Conservation (phyloP, 2,329 filamentous ascomycete genomes). For the Arthrobotrys conoides region DNA sequence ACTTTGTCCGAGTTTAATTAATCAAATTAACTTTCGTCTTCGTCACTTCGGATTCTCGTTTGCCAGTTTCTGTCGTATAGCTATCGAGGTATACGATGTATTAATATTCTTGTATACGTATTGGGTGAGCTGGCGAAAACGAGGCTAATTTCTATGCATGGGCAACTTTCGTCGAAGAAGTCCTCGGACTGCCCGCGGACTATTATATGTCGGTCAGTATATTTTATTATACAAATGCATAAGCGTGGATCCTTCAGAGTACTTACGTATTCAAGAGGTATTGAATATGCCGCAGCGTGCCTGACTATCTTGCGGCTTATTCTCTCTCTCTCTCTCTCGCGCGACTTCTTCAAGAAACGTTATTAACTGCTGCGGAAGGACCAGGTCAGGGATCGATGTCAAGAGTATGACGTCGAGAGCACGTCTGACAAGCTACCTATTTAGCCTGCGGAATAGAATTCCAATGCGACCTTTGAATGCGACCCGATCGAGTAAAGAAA, state of each 20-base stretch:
- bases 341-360: neutral
- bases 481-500: constrained; percentile 17
- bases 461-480: neutral
- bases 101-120: neutral
- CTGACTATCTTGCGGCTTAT: constrained; percentile 14
- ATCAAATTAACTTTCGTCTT: neutral
- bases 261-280: neutral
- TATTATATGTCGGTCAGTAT: too few relatives aligned
- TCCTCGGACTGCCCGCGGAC: too few relatives aligned
- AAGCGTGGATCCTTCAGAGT: neutral
- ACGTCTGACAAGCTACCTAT: constrained; percentile 22
- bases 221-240: too few relatives aligned
- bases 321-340: neutral
- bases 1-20: neutral
- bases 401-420: constrained; percentile 6
- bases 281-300: constrained; percentile 15
- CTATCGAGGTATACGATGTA: too few relatives aligned
- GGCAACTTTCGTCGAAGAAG: neutral
- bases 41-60: neutral
- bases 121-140: neutral
- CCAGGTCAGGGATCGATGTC: constrained; percentile 1
- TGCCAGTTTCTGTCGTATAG: neutral
- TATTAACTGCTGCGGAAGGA: too few relatives aligned
- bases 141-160: neutral
- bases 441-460: constrained; percentile 5